A percentile compares a stretch with the other conserved stretches of the same genome.
phyloP scores from a whole-genome alignment of 1,139 yeast genomes.

The Zygosaccharomyces sapae region DNA sequence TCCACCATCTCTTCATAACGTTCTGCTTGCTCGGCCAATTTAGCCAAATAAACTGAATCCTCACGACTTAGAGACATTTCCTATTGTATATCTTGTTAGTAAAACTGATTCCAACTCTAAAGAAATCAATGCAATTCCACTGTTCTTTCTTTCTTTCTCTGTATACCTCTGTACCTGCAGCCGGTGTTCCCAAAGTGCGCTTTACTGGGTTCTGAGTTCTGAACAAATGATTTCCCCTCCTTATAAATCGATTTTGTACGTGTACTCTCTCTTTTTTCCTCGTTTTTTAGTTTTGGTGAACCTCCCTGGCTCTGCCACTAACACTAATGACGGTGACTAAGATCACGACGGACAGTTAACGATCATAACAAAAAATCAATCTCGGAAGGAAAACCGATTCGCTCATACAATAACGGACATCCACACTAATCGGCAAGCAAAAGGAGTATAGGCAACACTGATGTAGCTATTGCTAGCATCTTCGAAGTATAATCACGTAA shows the following conservation, averaged over 20 bases:
- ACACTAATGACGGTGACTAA: background rate
- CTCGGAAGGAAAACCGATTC: too few species aligned
- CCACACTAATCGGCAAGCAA: too few species aligned
- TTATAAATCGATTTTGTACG: background rate
- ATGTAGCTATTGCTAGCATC: too few species aligned
- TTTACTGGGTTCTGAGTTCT: slow-evolving; percentile 13
- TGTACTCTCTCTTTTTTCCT: background rate
- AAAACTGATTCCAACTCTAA: background rate
- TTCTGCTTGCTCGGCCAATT: slow-evolving; percentile 99
- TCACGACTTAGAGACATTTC: slow-evolving; percentile 63
- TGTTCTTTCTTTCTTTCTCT: background rate
- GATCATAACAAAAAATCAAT: background rate
- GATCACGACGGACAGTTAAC: background rate
- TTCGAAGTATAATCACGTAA: too few species aligned
- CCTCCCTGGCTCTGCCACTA: background rate
- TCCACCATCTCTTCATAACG: slow-evolving; percentile 99
- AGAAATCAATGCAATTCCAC: background rate
- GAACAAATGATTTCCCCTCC: background rate
- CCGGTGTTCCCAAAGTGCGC: slow-evolving; percentile 9
- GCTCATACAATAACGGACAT: too few species aligned
- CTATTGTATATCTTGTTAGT: slow-evolving; percentile 2
- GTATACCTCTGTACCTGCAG: background rate
- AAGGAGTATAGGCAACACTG: too few species aligned
- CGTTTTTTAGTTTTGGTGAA: background rate
- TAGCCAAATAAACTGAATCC: slow-evolving; percentile 97